phyloP scores from a whole-genome alignment of 306 rosid genomes.

The Rubus idaeus region DNA sequence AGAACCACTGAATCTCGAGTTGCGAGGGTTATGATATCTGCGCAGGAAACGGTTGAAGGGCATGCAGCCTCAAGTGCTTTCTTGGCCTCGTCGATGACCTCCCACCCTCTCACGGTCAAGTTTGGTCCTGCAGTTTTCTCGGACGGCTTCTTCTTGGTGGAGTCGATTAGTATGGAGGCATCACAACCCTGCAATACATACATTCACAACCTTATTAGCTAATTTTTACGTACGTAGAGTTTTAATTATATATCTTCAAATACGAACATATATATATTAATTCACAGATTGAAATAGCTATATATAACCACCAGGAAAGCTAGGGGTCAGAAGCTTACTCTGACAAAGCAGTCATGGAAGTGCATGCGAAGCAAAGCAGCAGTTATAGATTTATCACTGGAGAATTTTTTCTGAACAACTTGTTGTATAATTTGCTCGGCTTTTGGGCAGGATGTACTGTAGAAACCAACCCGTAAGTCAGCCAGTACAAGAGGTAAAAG shows the following conservation, averaged over 20 bases:
- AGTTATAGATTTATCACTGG: conserved; percentile 35
- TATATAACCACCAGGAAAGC: too few relatives aligned
- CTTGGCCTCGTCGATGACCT: conserved; percentile 49
- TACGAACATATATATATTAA: too few relatives aligned
- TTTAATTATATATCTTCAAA: too few relatives aligned
- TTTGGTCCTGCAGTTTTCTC: conserved; percentile 39
- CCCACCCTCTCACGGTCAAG: conserved; percentile 33
- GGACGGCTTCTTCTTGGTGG: conserved; percentile 16
- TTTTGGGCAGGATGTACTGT: conserved; percentile 32
- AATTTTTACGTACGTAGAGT: too few relatives aligned
- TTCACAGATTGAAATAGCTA: too few relatives aligned
- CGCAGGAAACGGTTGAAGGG: conserved; percentile 61
- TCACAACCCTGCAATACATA: conserved; percentile 46
- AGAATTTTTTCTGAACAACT: conserved; percentile 39
- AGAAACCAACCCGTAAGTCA: conserved; percentile 46
- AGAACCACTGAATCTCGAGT: conserved; percentile 50
- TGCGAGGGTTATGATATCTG: conserved; percentile 54
- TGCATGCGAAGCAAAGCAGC: conserved; percentile 59
- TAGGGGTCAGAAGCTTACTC: conserved; percentile 25
- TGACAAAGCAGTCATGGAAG: conserved; percentile 61
- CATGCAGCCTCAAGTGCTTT: conserved; percentile 40
- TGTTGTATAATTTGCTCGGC: conserved; percentile 42
- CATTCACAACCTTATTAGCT: background rate
- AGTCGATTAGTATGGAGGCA: conserved; percentile 54
- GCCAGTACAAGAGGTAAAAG: conserved; percentile 35